phyloP scores from a whole-genome alignment of 495 filamentous ascomycete genomes.

The Umbilicaria muhlenbergii region DNA sequence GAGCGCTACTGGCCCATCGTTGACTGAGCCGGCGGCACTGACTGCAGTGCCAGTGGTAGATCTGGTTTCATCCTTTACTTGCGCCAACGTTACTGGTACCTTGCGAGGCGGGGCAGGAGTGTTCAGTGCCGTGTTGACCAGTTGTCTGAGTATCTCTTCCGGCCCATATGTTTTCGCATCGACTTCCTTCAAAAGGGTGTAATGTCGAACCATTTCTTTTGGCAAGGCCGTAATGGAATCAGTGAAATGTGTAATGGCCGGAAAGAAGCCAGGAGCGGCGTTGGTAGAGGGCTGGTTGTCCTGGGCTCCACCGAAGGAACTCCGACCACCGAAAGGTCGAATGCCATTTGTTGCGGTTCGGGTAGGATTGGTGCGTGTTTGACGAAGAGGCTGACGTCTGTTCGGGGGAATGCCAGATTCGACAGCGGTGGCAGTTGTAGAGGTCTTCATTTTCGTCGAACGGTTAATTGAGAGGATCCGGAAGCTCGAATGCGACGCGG shows the following conservation, averaged over 20 bases:
- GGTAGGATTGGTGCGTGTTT: constrained; percentile 44
- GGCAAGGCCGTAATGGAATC: constrained; percentile 86
- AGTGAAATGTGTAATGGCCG: constrained; percentile 85
- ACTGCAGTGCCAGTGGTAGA: constrained; percentile 18
- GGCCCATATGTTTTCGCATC: constrained; percentile 67
- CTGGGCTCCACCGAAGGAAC: constrained; percentile 20
- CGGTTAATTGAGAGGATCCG: too few relatives aligned
- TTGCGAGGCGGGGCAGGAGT: constrained; percentile 31
- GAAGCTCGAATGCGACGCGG: too few relatives aligned
- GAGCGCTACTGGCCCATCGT: constrained; percentile 22
- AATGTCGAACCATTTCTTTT: constrained; percentile 86
- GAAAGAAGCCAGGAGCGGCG: constrained; percentile 53
- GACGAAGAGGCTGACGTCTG: constrained; percentile 38
- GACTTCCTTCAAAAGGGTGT: constrained; percentile 88
- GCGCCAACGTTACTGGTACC: constrained; percentile 12
- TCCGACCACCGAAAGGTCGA: constrained; percentile 17
- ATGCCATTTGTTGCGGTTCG: constrained; percentile 41
- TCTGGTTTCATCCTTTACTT: constrained; percentile 4
- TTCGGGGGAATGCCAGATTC: constrained; percentile 10
- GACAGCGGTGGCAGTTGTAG: too few relatives aligned
- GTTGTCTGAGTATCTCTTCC: constrained; percentile 45
- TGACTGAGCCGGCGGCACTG: constrained; percentile 22
- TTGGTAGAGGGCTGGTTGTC: constrained; percentile 9
- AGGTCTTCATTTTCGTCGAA: too few relatives aligned
- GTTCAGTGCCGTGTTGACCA: constrained; percentile 51